These are phyloP conservation scores for Aspergillus olivimuriae DNA, from an alignment of 495 filamentous ascomycete genomes.

Conservation along the genomic window DNA sequence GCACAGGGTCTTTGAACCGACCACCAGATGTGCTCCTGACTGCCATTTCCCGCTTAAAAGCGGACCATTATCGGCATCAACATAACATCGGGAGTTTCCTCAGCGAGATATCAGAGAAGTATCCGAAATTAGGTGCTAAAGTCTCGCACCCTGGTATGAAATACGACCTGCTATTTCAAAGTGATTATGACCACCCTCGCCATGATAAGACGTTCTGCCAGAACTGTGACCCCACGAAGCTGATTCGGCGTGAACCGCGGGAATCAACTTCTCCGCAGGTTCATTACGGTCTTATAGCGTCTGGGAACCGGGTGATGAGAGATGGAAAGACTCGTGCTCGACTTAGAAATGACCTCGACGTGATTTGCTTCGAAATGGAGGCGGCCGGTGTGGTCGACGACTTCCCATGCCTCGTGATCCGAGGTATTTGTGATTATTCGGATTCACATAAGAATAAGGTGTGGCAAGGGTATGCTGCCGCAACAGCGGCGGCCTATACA, in stretches of 20 bases:
- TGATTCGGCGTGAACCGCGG: background rate
- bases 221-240: background rate
- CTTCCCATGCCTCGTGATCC: background rate
- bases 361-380: background rate
- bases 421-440: background rate
- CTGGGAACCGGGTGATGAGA: background rate
- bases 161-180: background rate
- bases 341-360: background rate
- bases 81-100: background rate
- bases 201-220: background rate
- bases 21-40: conserved; percentile 4
- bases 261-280: background rate
- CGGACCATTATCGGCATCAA: background rate
- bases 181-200: background rate
- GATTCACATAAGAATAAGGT: conserved; percentile 1
- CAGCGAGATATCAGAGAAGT: background rate
- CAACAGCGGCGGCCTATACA: conserved; percentile 2
- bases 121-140: background rate
- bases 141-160: background rate
- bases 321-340: background rate
- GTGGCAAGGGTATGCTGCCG: background rate
- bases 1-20: conserved; percentile 7
- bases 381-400: background rate
- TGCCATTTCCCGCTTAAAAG: conserved; percentile 1
- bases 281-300: background rate